Percentiles rank a stretch among this genome's conserved stretches.
Conservation (phyloP, 768 basidiomycete species). For the Lentinula aciculospora region DNA sequence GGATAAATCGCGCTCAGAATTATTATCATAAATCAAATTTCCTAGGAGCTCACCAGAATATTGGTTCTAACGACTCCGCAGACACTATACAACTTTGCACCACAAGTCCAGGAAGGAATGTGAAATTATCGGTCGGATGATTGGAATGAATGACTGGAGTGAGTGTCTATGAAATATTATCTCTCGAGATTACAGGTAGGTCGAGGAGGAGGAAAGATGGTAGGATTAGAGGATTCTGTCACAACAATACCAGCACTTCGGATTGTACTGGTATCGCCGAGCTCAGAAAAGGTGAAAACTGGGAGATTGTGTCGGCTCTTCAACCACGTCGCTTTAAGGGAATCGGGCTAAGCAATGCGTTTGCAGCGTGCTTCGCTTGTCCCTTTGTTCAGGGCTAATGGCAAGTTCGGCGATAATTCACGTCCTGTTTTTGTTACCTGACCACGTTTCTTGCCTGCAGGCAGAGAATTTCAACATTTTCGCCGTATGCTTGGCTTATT, state of each 20-base stretch:
- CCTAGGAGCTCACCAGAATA: not conserved
- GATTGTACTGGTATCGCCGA: not conserved
- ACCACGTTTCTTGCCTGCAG: constrained; percentile 79
- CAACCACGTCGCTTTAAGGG: constrained; percentile 46
- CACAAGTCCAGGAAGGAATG: not conserved
- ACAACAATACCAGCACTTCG: constrained; percentile 4
- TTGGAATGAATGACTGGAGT: constrained; percentile 21
- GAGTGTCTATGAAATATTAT: constrained; percentile 10
- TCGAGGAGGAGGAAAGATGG: constrained; percentile 11
- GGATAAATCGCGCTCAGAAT: not conserved
- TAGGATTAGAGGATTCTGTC: constrained; percentile 2
- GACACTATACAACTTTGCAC: not conserved
- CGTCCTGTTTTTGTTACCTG: constrained; percentile 53
- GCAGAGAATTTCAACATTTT: constrained; percentile 40
- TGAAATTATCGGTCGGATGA: not conserved
- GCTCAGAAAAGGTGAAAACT: constrained; percentile 10
- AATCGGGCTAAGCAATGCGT: constrained; percentile 35
- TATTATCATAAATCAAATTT: not conserved
- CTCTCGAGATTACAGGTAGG: not conserved
- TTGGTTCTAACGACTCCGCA: not conserved
- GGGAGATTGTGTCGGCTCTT: constrained; percentile 34
- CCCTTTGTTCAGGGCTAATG: constrained; percentile 33
- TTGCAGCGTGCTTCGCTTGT: constrained; percentile 52
- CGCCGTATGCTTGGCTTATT: constrained; percentile 25
- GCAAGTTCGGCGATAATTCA: constrained; percentile 33